Conservation (phyloP, 495 filamentous ascomycete genomes). For the Hypoxylon rickii region DNA sequence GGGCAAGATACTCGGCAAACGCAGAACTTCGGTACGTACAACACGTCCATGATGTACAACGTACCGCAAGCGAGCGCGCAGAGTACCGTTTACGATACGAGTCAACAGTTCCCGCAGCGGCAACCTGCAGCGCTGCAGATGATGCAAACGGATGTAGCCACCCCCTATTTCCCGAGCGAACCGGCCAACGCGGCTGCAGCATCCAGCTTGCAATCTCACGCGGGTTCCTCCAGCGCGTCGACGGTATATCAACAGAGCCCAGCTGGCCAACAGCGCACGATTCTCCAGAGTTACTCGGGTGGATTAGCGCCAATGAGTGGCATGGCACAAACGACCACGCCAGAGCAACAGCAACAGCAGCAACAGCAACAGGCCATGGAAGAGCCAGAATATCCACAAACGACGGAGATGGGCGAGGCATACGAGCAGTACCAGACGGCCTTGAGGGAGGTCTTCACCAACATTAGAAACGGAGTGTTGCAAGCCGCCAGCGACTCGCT, state of each 20-base stretch:
- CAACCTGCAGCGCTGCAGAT: slow-evolving; percentile 82
- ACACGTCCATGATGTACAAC: slow-evolving; percentile 75
- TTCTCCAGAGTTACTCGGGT: slow-evolving; percentile 52
- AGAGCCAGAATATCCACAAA: slow-evolving; percentile 28
- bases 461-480: slow-evolving; percentile 73
- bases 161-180: slow-evolving; percentile 82
- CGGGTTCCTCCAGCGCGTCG: slow-evolving; percentile 45
- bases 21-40: slow-evolving; percentile 55
- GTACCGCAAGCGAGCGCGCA: slow-evolving; percentile 69
- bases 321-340: slow-evolving; percentile 45
- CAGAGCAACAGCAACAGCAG: too few species aligned
- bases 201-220: slow-evolving; percentile 47
- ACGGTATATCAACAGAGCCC: slow-evolving; percentile 55
- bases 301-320: slow-evolving; percentile 47
- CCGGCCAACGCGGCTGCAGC: slow-evolving; percentile 65
- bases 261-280: slow-evolving; percentile 37
- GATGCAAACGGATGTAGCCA: slow-evolving; percentile 64
- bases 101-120: slow-evolving; percentile 78
- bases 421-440: slow-evolving; percentile 75
- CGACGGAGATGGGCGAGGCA: slow-evolving; percentile 61
- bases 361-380: slow-evolving; percentile 35
- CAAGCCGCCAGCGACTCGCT: slow-evolving; percentile 73
- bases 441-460: slow-evolving; percentile 74
- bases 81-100: slow-evolving; percentile 74
- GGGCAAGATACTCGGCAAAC: slow-evolving; percentile 55